Conservation (phyloP, 345 rosid genomes). For the Microcos paniculata region DNA sequence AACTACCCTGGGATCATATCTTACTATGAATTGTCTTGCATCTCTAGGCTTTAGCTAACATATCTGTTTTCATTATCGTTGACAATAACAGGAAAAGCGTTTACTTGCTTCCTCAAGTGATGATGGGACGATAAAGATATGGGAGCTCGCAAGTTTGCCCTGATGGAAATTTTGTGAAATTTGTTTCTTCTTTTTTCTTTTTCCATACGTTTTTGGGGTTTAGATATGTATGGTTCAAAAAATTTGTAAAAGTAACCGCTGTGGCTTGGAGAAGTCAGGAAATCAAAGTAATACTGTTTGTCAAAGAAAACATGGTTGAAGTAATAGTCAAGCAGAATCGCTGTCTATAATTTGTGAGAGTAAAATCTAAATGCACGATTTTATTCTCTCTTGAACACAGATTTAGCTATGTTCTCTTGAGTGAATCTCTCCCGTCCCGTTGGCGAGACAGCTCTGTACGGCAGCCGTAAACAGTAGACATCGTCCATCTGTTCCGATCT, state of each 20-base stretch:
- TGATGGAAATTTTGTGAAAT: conserved; percentile 23
- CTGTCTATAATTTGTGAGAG: background rate
- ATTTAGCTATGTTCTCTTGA: no score
- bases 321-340: background rate
- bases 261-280: background rate
- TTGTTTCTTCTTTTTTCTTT: background rate
- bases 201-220: background rate
- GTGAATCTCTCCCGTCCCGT: background rate
- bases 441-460: background rate
- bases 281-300: background rate
- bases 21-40: background rate
- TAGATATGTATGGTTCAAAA: background rate
- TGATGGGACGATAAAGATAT: conserved; percentile 72
- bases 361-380: no score
- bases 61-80: background rate
- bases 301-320: background rate
- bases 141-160: conserved; percentile 51
- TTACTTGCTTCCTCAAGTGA: conserved; percentile 86
- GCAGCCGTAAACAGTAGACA: background rate
- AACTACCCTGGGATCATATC: background rate
- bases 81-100: conserved; percentile 43
- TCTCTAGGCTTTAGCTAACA: background rate
- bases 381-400: no score
- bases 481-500: background rate
- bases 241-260: background rate